Evolutionary conservation across 1,139 yeast genomes (phyloP).

Genomic region (Debaryomyces subglobosus): DNA sequence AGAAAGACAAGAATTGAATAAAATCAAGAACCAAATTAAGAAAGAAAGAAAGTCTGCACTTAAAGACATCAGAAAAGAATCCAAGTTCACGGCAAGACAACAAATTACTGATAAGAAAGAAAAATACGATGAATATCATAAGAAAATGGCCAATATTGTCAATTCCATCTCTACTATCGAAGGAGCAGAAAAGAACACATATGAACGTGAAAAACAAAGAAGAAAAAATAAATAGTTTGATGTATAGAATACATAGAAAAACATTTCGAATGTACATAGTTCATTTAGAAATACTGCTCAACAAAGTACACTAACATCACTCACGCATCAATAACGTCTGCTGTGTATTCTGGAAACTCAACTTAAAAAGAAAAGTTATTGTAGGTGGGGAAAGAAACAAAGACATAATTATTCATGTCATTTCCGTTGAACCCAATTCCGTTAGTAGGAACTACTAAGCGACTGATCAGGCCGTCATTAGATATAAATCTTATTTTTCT

Average conservation of each 20-base stretch:
- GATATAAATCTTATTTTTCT: background rate
- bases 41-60: slow-evolving; percentile 87
- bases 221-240: slow-evolving; percentile 48
- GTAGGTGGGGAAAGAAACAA: background rate
- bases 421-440: background rate
- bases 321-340: too few species aligned
- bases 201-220: slow-evolving; percentile 79
- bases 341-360: background rate
- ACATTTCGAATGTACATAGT: background rate
- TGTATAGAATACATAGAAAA: background rate
- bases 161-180: slow-evolving; percentile 88
- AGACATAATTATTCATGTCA: background rate
- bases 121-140: slow-evolving; percentile 78
- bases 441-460: background rate
- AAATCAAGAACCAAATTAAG: slow-evolving; percentile 83
- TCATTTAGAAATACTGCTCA: background rate
- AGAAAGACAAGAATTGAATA: slow-evolving; percentile 78
- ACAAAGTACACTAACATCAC: background rate
- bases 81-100: slow-evolving; percentile 84
- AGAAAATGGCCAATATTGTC: slow-evolving; percentile 84
- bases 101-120: slow-evolving; percentile 77
- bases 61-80: slow-evolving; percentile 89
- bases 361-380: background rate
- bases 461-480: background rate
- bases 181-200: slow-evolving; percentile 91